phyloP scores from a whole-genome alignment of 202 grass and related monocot species.

The Dendrocalamus latiflorus region DNA sequence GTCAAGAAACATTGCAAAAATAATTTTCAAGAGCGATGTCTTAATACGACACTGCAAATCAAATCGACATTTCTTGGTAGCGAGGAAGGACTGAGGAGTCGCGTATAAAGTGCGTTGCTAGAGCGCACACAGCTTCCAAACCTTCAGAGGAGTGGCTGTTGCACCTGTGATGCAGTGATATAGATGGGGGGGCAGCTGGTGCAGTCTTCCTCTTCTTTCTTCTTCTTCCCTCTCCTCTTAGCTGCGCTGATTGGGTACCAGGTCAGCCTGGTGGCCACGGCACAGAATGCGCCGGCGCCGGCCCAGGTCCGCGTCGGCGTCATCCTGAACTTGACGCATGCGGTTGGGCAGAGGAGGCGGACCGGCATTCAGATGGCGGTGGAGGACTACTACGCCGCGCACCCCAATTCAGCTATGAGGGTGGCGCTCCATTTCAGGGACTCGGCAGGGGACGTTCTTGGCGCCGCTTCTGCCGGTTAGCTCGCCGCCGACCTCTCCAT shows the following conservation, averaged over 20 bases:
- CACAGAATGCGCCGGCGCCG: constrained; percentile 26
- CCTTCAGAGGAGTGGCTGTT: not conserved
- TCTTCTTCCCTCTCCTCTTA: not conserved
- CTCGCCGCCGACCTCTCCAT: not conserved
- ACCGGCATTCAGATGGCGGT: constrained; percentile 54
- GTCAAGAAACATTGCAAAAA: not conserved
- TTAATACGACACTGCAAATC: not conserved
- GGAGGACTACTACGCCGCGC: constrained; percentile 67
- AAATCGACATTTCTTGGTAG: not conserved
- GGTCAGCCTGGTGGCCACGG: not conserved
- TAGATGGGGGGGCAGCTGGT: constrained; percentile 4
- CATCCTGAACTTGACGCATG: constrained; percentile 24
- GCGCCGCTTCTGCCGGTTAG: constrained; percentile 65
- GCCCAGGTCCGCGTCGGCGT: constrained; percentile 58
- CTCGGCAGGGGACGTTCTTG: too few relatives aligned
- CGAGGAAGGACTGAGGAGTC: not conserved
- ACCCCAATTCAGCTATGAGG: constrained; percentile 15
- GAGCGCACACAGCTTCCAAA: not conserved
- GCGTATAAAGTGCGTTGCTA: not conserved
- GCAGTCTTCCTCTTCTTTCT: not conserved
- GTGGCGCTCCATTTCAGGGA: constrained; percentile 33
- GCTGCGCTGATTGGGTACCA: not conserved
- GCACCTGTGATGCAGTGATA: not conserved
- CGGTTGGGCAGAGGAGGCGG: constrained; percentile 27
- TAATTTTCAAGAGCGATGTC: not conserved